phyloP scores from a whole-genome alignment of 306 rosid genomes.

The Delonix regia region DNA sequence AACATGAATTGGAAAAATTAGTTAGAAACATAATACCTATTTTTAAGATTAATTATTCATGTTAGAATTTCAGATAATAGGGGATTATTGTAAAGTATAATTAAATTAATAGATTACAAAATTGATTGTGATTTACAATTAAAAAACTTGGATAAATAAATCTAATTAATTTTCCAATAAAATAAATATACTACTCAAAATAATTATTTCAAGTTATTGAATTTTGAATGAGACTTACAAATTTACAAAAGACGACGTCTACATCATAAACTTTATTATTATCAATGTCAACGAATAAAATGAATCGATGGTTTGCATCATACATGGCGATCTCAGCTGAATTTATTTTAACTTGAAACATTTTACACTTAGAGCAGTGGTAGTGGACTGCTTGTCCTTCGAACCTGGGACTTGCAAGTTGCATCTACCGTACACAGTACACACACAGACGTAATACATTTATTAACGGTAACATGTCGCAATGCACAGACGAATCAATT shows the following conservation, averaged over 20 bases:
- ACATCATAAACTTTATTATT: neutral
- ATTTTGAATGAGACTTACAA: neutral
- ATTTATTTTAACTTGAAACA: neutral
- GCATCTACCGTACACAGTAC: neutral
- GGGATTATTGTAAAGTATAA: too few relatives aligned
- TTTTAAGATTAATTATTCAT: too few relatives aligned
- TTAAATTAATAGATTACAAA: too few relatives aligned
- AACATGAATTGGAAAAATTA: too few relatives aligned
- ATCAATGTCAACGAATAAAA: neutral
- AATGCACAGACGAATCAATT: neutral
- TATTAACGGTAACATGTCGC: neutral
- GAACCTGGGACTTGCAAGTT: neutral
- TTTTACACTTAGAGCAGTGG: neutral
- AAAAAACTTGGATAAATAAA: too few relatives aligned
- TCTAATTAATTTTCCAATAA: too few relatives aligned
- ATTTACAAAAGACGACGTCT: neutral
- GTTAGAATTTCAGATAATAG: too few relatives aligned
- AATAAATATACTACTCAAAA: too few relatives aligned
- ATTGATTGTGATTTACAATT: too few relatives aligned
- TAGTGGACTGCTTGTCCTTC: neutral
- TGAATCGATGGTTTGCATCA: neutral
- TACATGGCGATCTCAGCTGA: neutral
- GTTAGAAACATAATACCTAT: too few relatives aligned
- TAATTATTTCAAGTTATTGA: too few relatives aligned
- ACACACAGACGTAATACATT: neutral